Conservation (phyloP, 208 protist species). For the Trypanosoma scelopori region DNA sequence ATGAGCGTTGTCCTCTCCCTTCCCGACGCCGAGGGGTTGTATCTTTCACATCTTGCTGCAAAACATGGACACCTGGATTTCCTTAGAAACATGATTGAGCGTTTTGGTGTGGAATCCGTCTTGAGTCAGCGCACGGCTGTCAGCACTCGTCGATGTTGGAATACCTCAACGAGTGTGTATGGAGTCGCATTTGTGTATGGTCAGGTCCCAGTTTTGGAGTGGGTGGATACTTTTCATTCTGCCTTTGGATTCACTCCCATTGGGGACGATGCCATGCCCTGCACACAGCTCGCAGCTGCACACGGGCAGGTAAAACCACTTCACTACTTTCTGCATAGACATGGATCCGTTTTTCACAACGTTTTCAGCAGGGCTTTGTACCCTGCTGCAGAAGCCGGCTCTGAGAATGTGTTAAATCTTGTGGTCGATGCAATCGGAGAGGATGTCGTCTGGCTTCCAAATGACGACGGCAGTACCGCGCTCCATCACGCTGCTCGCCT, state of each 20-base stretch:
- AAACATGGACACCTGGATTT: slow-evolving; percentile 30
- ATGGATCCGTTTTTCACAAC: background rate
- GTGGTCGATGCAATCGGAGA: slow-evolving; percentile 28
- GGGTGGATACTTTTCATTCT: slow-evolving; percentile 35
- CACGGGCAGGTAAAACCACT: slow-evolving; percentile 35
- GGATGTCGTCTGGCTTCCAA: slow-evolving; percentile 28
- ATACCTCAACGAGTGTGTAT: slow-evolving; percentile 24
- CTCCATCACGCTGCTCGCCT: slow-evolving; percentile 60
- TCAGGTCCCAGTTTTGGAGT: slow-evolving; percentile 39
- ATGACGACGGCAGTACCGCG: slow-evolving; percentile 35
- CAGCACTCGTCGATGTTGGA: background rate
- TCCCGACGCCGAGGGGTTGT: slow-evolving; percentile 36
- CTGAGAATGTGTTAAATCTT: slow-evolving; percentile 35
- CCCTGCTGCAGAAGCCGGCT: slow-evolving; percentile 44
- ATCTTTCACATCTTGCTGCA: slow-evolving; percentile 41
- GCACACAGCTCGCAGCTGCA: slow-evolving; percentile 2
- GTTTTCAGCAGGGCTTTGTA: slow-evolving; percentile 22
- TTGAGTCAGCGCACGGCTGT: slow-evolving; percentile 23
- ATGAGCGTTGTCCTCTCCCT: slow-evolving; percentile 33
- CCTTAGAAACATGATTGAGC: slow-evolving; percentile 23
- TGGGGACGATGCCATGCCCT: slow-evolving; percentile 1
- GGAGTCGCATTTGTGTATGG: slow-evolving; percentile 38
- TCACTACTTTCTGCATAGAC: slow-evolving; percentile 31
- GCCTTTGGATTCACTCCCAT: background rate
- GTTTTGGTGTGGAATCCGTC: slow-evolving; percentile 30